A percentile compares a stretch with the other conserved stretches of the same genome.
Conservation (phyloP, 1,139 yeast genomes). For the Arxiozyma slooffiae region DNA sequence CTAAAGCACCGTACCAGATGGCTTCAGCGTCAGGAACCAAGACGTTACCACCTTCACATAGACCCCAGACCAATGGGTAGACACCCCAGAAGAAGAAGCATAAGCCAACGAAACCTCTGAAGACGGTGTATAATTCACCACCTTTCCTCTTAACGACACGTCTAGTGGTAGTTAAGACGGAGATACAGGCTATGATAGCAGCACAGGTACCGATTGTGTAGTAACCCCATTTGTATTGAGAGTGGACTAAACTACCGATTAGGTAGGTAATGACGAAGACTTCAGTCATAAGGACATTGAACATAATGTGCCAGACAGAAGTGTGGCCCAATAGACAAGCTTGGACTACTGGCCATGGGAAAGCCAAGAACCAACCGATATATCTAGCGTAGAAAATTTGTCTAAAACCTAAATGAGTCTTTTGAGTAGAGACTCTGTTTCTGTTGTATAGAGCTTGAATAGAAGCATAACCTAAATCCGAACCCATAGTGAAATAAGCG, state of each 20-base stretch:
- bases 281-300: conserved; percentile 39
- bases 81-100: conserved; percentile 39
- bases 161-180: conserved; percentile 23
- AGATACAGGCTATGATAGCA: conserved; percentile 17
- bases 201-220: conserved; percentile 30
- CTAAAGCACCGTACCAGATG: conserved; percentile 53
- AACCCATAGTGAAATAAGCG: conserved; percentile 54
- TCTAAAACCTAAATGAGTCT: conserved; percentile 37
- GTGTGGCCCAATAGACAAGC: conserved; percentile 41
- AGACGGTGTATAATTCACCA: conserved; percentile 15
- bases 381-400: conserved; percentile 58
- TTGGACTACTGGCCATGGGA: conserved; percentile 44
- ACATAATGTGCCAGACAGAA: conserved; percentile 32
- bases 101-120: conserved; percentile 24
- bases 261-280: conserved; percentile 45
- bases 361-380: conserved; percentile 58
- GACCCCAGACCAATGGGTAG: conserved; percentile 52
- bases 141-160: conserved; percentile 18
- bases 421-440: conserved; percentile 32
- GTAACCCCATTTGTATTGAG: conserved; percentile 54
- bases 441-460: conserved; percentile 48
- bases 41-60: conserved; percentile 57
- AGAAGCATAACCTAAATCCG: conserved; percentile 56
- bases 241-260: conserved; percentile 44
- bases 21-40: conserved; percentile 56